Evolutionary conservation across 148 eudicot genomes (phyloP).

Genomic region (Dianthus caryophyllus): DNA sequence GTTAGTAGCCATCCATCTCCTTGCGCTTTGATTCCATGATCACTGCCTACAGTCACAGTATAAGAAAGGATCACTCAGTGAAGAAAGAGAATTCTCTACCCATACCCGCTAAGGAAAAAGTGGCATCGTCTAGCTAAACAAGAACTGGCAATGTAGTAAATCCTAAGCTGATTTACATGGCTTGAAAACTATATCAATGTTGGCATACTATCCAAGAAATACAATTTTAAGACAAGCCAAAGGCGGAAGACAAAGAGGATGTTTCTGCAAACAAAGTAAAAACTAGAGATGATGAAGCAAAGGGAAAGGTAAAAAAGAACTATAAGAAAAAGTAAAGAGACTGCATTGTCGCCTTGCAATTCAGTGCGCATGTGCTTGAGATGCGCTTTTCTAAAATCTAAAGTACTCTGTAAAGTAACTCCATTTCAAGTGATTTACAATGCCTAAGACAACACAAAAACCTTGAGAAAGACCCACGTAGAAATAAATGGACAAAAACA

Average conservation of each 20-base stretch:
- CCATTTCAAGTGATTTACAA: not conserved
- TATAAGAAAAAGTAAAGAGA: not conserved
- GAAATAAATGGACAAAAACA: not conserved
- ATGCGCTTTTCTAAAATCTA: not conserved
- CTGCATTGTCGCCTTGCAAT: not conserved
- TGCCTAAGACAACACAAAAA: conserved; percentile 1
- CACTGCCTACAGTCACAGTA: conserved; percentile 49
- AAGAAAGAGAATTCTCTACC: not conserved
- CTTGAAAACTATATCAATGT: not conserved
- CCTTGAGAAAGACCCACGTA: not conserved
- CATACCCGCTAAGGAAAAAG: not conserved
- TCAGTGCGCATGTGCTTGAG: no score
- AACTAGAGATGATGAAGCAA: no score
- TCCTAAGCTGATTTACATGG: not conserved
- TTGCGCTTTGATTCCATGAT: conserved; percentile 88
- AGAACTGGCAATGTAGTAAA: not conserved
- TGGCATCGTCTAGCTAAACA: not conserved
- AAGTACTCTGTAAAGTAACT: not conserved
- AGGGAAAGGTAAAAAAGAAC: not conserved
- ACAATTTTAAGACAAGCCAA: no score
- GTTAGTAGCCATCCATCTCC: conserved; percentile 99
- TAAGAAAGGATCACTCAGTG: not conserved
- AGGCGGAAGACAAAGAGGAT: no score
- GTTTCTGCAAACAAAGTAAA: no score
- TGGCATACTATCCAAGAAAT: not conserved